Percentiles rank a stretch among this genome's conserved stretches.
Conservation (phyloP, 192 early-diverging fungal genomes). For the Coemansia sp. region DNA sequence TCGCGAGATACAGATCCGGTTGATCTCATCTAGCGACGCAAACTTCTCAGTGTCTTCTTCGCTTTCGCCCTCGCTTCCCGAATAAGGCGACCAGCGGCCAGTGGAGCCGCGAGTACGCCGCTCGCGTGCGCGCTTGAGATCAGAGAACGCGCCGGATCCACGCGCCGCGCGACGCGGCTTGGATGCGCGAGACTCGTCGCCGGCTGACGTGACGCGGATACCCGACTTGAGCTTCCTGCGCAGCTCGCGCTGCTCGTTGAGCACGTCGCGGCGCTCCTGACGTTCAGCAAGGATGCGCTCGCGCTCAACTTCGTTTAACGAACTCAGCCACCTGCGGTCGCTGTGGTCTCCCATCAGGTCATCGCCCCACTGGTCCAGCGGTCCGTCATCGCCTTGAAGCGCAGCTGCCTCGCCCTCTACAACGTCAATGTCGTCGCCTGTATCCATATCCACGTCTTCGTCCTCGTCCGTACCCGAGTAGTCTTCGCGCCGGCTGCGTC, state of each 20-base stretch:
- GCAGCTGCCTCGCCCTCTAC: constrained; percentile 24
- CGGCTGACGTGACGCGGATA: constrained; percentile 7
- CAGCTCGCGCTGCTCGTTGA: constrained; percentile 48
- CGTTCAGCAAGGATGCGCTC: constrained; percentile 77
- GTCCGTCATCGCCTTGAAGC: constrained; percentile 58
- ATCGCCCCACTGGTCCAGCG: constrained; percentile 68
- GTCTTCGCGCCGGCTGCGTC: constrained; percentile 24
- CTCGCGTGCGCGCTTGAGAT: constrained; percentile 61
- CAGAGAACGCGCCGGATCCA: constrained; percentile 37
- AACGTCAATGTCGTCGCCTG: constrained; percentile 34
- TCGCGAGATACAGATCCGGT: constrained; percentile 62
- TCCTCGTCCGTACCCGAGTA: constrained; percentile 35
- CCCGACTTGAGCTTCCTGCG: constrained; percentile 41
- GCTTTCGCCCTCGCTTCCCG: constrained; percentile 37
- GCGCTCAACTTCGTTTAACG: constrained; percentile 71
- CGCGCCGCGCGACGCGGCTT: constrained; percentile 3
- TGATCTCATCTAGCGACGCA: constrained; percentile 65
- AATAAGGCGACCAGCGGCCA: constrained; percentile 32
- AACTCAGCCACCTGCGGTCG: constrained; percentile 59
- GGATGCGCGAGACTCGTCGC: constrained; percentile 10
- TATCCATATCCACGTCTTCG: constrained; percentile 40
- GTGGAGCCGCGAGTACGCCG: constrained; percentile 21
- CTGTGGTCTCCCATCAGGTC: constrained; percentile 73
- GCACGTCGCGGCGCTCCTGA: constrained; percentile 58
- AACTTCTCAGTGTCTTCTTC: constrained; percentile 15